Conservation (phyloP, 805 yeast species). For the Metschnikowia koreensis region DNA sequence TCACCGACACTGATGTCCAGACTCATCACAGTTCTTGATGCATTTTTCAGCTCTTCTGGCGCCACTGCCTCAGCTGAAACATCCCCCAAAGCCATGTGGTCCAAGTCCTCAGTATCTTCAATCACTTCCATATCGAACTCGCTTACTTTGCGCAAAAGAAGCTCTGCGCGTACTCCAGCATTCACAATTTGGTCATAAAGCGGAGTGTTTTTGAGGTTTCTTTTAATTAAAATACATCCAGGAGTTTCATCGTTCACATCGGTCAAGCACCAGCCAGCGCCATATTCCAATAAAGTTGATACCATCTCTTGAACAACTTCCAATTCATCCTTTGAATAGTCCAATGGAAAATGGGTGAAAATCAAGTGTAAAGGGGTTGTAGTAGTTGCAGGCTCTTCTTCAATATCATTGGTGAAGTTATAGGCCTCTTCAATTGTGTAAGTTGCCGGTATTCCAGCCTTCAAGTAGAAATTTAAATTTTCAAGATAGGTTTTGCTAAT, state of each 20-base stretch:
- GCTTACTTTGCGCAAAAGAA: slow-evolving; percentile 67
- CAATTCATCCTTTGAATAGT: slow-evolving; percentile 42
- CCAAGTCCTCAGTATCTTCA: slow-evolving; percentile 32
- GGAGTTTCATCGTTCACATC: slow-evolving; percentile 76
- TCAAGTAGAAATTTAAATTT: slow-evolving; percentile 46
- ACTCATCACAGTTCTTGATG: slow-evolving; percentile 4
- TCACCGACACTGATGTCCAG: too few species aligned
- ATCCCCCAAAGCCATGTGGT: slow-evolving; percentile 24
- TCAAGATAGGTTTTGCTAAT: slow-evolving; percentile 45
- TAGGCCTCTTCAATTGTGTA: slow-evolving; percentile 77
- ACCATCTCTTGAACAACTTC: slow-evolving; percentile 53
- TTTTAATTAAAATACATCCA: slow-evolving; percentile 70
- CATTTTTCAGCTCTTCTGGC: slow-evolving; percentile 13
- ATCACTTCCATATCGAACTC: slow-evolving; percentile 64
- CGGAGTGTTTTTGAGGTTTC: slow-evolving; percentile 39
- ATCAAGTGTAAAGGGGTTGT: slow-evolving; percentile 81
- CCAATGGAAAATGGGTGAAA: slow-evolving; percentile 52
- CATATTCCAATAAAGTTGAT: slow-evolving; percentile 68
- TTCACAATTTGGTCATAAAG: slow-evolving; percentile 57
- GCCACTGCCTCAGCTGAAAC: neutral
- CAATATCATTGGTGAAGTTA: slow-evolving; percentile 48
- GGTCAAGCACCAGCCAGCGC: slow-evolving; percentile 88
- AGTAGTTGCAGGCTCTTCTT: slow-evolving; percentile 38
- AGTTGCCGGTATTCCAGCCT: slow-evolving; percentile 76
- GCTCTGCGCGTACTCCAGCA: slow-evolving; percentile 90